Percentiles rank a stretch among this genome's conserved stretches.
These are phyloP conservation scores for Inga leiocalycina DNA, from an alignment of 306 rosid species.

Conservation along the genomic window DNA sequence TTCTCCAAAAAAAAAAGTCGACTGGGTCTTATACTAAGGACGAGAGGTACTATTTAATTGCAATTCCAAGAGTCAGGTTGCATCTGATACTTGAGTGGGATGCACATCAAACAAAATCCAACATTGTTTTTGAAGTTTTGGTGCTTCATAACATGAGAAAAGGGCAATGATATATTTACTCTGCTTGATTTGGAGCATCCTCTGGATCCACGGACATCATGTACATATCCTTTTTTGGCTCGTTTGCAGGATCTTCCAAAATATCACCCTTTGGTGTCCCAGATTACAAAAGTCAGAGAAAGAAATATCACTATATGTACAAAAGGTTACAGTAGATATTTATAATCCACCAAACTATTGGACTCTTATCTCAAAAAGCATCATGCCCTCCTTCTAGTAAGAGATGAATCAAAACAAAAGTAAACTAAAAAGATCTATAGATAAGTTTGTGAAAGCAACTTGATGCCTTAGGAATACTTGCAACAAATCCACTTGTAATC, in stretches of 20 bases:
- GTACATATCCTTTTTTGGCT: conserved; percentile 91
- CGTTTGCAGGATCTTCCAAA: conserved; percentile 92
- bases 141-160: conserved; percentile 1
- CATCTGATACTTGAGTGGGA: background rate
- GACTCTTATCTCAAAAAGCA: background rate
- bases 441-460: too few relatives aligned
- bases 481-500: too few relatives aligned
- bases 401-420: background rate
- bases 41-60: background rate
- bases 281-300: background rate
- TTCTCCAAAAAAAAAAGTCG: too few relatives aligned
- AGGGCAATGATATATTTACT: conserved; percentile 44
- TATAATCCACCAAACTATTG: background rate
- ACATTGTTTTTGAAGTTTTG: background rate
- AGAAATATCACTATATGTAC: background rate
- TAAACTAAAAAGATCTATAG: too few relatives aligned
- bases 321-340: background rate
- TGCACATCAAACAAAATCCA: background rate
- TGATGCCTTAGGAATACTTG: too few relatives aligned
- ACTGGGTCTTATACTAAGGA: too few relatives aligned
- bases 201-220: conserved; percentile 87
- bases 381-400: background rate
- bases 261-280: conserved; percentile 67
- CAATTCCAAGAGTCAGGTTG: background rate
- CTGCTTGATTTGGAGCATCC: conserved; percentile 86